A percentile compares a stretch with the other conserved stretches of the same genome.
phyloP scores from a whole-genome alignment of 768 basidiomycete genomes.

The Termitomyces sp. region DNA sequence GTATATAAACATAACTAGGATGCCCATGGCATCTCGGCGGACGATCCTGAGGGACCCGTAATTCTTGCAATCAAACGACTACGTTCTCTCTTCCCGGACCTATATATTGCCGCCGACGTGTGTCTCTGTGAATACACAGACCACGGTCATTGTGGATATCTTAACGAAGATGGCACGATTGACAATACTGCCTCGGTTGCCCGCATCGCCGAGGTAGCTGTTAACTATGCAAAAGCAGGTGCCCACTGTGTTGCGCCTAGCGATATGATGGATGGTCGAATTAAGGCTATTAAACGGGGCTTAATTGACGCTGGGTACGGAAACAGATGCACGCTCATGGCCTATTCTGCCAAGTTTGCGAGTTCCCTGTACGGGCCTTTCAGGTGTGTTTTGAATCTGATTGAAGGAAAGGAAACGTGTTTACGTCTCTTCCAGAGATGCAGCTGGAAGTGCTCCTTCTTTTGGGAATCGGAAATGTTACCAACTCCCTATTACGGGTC shows the following conservation, averaged over 20 bases:
- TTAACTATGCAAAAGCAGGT: constrained; percentile 92
- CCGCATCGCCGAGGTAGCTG: constrained; percentile 90
- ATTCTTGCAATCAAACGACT: constrained; percentile 87
- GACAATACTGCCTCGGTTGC: constrained; percentile 71
- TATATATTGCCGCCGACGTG: constrained; percentile 93
- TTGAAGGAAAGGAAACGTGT: background rate
- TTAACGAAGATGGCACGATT: constrained; percentile 73
- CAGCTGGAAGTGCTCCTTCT: constrained; percentile 93
- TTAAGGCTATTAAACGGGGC: constrained; percentile 82
- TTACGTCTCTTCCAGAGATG: constrained; percentile 60
- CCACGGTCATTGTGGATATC: constrained; percentile 92
- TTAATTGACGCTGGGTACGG: constrained; percentile 82
- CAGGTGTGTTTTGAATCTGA: constrained; percentile 42
- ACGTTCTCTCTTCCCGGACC: constrained; percentile 68
- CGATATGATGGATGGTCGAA: constrained; percentile 99
- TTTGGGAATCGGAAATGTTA: constrained; percentile 98
- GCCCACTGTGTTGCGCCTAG: constrained; percentile 98
- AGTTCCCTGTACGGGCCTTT: constrained; percentile 95
- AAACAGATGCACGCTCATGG: constrained; percentile 92
- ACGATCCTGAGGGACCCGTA: constrained; percentile 87
- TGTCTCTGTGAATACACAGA: constrained; percentile 99
- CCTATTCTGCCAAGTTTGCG: constrained; percentile 97
- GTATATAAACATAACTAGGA: constrained; percentile 48
- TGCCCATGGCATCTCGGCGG: constrained; percentile 77
- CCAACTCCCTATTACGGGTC: constrained; percentile 86